Percentiles rank a stretch among this genome's conserved stretches.
These are phyloP conservation scores for Plasmodium adleri DNA, from an alignment of 169 alveolate species.

Conservation along the genomic window DNA sequence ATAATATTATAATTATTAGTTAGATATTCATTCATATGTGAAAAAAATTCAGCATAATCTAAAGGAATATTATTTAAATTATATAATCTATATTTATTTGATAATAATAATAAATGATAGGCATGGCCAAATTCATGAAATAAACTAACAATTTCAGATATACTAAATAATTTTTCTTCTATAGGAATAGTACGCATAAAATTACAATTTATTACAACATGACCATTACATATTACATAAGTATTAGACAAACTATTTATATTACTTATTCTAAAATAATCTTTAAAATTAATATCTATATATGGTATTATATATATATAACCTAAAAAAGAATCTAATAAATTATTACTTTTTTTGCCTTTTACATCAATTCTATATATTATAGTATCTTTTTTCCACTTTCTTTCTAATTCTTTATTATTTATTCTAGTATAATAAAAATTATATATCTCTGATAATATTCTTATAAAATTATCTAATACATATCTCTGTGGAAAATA, in stretches of 20 bases:
- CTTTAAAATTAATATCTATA: slow-evolving; percentile 27
- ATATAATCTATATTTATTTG: slow-evolving; percentile 15
- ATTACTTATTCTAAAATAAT: slow-evolving; percentile 41
- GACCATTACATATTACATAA: slow-evolving; percentile 39
- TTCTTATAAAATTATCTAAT: slow-evolving; percentile 23
- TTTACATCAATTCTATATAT: slow-evolving; percentile 27
- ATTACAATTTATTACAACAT: slow-evolving; percentile 42
- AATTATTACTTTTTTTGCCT: background rate
- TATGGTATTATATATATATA: slow-evolving; percentile 72
- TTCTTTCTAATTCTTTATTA: background rate
- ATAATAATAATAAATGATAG: slow-evolving; percentile 58
- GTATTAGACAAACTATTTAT: slow-evolving; percentile 46
- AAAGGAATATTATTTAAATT: slow-evolving; percentile 35
- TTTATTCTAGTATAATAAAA: slow-evolving; percentile 32
- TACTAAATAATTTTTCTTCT: slow-evolving; percentile 54
- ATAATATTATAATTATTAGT: slow-evolving; percentile 48
- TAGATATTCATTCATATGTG: slow-evolving; percentile 68
- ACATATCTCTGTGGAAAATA: slow-evolving; percentile 47
- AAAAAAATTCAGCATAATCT: slow-evolving; percentile 76
- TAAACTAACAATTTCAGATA: slow-evolving; percentile 50
- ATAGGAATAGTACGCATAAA: slow-evolving; percentile 46
- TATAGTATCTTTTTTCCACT: slow-evolving; percentile 28
- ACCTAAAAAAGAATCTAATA: slow-evolving; percentile 3
- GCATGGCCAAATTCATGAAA: slow-evolving; percentile 77
- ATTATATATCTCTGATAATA: slow-evolving; percentile 38